Conservation (phyloP, 306 rosid species). For the Gastrolobium bilobum region DNA sequence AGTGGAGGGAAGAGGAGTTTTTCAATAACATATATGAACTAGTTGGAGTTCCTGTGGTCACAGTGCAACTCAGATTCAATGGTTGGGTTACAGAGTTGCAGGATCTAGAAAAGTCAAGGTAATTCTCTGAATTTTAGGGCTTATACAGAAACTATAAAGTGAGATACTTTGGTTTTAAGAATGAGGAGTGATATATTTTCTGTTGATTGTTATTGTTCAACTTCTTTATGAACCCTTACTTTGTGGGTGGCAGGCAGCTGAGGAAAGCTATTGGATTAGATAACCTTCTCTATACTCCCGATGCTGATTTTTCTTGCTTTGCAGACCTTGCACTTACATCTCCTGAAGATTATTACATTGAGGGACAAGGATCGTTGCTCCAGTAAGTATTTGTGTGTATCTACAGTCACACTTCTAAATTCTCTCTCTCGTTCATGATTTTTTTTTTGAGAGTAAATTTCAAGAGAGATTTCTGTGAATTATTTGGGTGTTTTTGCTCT, state of each 20-base stretch:
- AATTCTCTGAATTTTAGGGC: conserved; percentile 44
- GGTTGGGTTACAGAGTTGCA: conserved; percentile 99
- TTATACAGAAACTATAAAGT: conserved; percentile 21
- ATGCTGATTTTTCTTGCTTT: conserved; percentile 99
- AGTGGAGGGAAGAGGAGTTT: conserved; percentile 85
- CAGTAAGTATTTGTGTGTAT: conserved; percentile 70
- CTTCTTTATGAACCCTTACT: conserved; percentile 50
- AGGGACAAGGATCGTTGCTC: conserved; percentile 98
- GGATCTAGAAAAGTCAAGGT: conserved; percentile 96
- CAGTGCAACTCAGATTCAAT: conserved; percentile 97
- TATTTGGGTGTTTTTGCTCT: neutral
- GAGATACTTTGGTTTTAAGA: conserved; percentile 24
- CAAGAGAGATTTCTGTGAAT: conserved; percentile 1
- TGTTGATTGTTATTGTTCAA: conserved; percentile 31
- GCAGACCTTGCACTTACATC: conserved; percentile 95
- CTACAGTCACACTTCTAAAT: neutral
- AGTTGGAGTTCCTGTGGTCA: conserved; percentile 97
- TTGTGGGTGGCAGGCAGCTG: conserved; percentile 71
- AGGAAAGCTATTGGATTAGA: conserved; percentile 86
- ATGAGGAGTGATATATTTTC: conserved; percentile 8
- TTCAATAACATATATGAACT: conserved; percentile 86
- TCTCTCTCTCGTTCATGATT: neutral
- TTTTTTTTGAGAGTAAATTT: conserved; percentile 21
- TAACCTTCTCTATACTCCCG: conserved; percentile 97
- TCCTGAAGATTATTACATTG: conserved; percentile 92